Conservation (phyloP, 148 eudicot species). For the Rhododendron simsii region DNA sequence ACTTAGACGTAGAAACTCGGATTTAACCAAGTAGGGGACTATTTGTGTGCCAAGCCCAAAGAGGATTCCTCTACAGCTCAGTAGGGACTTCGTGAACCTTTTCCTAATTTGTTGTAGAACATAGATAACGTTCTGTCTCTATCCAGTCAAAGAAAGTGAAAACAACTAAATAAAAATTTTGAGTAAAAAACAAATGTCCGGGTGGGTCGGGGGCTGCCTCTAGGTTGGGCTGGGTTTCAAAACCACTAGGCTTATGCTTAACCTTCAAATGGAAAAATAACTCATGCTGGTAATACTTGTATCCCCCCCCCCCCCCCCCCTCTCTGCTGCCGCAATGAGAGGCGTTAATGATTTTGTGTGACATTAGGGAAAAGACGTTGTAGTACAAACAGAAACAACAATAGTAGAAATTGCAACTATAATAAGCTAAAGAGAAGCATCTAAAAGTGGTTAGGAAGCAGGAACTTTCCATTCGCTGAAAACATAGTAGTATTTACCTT, state of each 20-base stretch:
- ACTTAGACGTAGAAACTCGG: too few species aligned
- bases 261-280: background rate
- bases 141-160: background rate
- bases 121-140: background rate
- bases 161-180: background rate
- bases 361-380: background rate
- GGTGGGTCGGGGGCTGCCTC: background rate
- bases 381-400: background rate
- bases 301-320: background rate
- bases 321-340: background rate
- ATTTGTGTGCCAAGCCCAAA: background rate
- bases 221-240: background rate
- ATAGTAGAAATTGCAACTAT: background rate
- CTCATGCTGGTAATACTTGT: background rate
- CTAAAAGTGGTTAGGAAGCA: background rate
- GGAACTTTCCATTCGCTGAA: background rate
- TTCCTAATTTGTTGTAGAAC: background rate
- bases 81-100: background rate
- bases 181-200: background rate
- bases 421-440: background rate
- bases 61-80: background rate
- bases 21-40: background rate
- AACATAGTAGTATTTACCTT: slow-evolving; percentile 36
- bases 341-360: background rate
- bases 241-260: background rate